Evolutionary conservation across 805 yeast species (phyloP).

Genomic region (Hanseniaspora meyeri): DNA sequence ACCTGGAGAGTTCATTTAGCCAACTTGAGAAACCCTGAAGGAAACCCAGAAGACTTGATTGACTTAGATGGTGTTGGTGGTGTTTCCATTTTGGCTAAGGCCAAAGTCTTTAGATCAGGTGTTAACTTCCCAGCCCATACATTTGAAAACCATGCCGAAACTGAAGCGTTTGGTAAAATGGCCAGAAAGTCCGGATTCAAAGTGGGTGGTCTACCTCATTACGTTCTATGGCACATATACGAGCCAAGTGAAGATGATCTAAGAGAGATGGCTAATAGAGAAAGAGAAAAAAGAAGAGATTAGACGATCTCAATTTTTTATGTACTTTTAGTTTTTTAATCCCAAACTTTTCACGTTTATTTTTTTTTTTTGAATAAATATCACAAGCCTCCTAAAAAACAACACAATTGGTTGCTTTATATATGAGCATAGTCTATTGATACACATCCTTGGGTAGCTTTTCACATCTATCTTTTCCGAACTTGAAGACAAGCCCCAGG

Average conservation of each 20-base stretch:
- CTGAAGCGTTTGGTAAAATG: conserved; percentile 79
- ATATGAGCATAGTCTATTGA: conserved; percentile 20
- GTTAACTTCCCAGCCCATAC: conserved; percentile 79
- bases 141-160: conserved; percentile 74
- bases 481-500: conserved; percentile 44
- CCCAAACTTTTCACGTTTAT: too few species aligned
- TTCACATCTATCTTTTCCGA: conserved; percentile 73
- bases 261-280: conserved; percentile 53
- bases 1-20: conserved; percentile 78
- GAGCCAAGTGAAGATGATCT: conserved; percentile 82
- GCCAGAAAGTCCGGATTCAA: conserved; percentile 63
- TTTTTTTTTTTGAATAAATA: too few species aligned
- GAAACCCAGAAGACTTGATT: conserved; percentile 50
- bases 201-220: conserved; percentile 84
- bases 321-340: too few species aligned
- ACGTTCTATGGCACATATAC: conserved; percentile 80
- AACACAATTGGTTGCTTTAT: too few species aligned
- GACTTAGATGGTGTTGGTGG: conserved; percentile 82
- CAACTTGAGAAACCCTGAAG: conserved; percentile 49
- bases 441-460: conserved; percentile 30
- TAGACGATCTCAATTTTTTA: not conserved
- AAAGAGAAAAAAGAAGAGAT: conserved; percentile 48
- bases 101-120: conserved; percentile 62
- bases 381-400: not conserved
- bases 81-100: conserved; percentile 66